A percentile compares a stretch with the other conserved stretches of the same genome.
Conservation (phyloP, 495 filamentous ascomycete genomes). For the Aspergillus asperescens region DNA sequence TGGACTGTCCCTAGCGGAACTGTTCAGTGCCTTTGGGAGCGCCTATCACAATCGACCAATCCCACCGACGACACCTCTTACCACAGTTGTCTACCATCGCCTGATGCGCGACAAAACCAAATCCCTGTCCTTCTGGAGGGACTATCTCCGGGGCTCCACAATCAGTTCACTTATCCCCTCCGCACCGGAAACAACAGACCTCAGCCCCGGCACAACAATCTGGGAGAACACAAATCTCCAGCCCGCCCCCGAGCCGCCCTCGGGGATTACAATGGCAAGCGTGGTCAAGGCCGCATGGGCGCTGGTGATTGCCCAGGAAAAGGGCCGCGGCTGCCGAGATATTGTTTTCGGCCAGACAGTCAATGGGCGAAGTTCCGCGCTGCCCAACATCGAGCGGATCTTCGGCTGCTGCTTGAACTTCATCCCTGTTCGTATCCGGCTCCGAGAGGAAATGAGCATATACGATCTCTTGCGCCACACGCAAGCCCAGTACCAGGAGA, state of each 20-base stretch:
- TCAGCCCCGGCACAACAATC: background rate
- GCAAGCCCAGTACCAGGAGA: no score
- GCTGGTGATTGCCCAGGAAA: slow-evolving; percentile 20
- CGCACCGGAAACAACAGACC: background rate
- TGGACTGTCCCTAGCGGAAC: no score
- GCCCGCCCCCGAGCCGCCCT: background rate
- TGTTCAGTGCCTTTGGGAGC: no score
- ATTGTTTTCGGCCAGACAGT: slow-evolving; percentile 29
- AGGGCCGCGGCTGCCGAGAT: slow-evolving; percentile 19
- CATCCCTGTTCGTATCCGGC: slow-evolving; percentile 36
- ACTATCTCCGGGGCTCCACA: no score
- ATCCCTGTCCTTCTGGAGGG: no score
- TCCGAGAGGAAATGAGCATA: background rate
- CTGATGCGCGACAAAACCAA: no score
- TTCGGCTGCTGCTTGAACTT: slow-evolving; percentile 43
- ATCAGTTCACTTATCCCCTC: no score
- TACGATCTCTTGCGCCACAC: no score
- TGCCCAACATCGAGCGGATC: slow-evolving; percentile 30
- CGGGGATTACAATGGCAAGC: slow-evolving; percentile 19
- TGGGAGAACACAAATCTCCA: background rate
- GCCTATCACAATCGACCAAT: no score
- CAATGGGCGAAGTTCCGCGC: slow-evolving; percentile 27
- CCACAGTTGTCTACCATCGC: no score
- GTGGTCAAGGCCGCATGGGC: slow-evolving; percentile 33
- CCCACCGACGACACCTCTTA: no score